Evolutionary conservation across 73 alveolate genomes (phyloP).

Genomic region (Paramecium bursaria): DNA sequence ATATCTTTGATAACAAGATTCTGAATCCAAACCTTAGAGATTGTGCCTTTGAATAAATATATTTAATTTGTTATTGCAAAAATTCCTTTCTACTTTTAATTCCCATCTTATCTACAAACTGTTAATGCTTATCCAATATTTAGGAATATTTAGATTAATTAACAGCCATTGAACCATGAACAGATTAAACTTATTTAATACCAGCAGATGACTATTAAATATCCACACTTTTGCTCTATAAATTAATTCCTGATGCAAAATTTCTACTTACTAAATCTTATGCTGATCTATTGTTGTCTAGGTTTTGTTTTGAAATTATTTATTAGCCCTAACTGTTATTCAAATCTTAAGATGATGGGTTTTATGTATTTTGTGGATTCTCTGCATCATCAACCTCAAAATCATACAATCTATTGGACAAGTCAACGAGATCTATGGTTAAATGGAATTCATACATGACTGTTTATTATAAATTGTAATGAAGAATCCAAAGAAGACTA

Average conservation of each 20-base stretch:
- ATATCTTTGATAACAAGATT: background rate
- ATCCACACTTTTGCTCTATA: no score
- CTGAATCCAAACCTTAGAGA: background rate
- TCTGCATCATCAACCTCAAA: conserved; percentile 22
- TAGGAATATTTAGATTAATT: background rate
- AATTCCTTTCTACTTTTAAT: conserved; percentile 5
- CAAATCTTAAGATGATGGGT: no score
- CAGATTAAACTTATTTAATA: no score
- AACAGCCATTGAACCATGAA: no score
- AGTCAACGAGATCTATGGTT: conserved; percentile 46
- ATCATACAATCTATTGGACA: conserved; percentile 22
- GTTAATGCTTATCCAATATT: conserved; percentile 19
- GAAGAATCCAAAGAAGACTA: conserved; percentile 34
- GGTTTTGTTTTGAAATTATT: no score
- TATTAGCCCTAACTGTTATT: no score
- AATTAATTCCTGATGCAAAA: no score
- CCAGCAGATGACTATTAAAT: no score
- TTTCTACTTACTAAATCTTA: no score
- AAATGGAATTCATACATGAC: background rate
- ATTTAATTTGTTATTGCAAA: background rate
- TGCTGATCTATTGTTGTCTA: no score
- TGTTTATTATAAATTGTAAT: background rate
- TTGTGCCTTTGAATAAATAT: background rate
- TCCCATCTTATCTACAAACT: background rate
- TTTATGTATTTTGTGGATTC: background rate